phyloP scores from a whole-genome alignment of 2,329 filamentous ascomycete species.

The Didymella pinodella region DNA sequence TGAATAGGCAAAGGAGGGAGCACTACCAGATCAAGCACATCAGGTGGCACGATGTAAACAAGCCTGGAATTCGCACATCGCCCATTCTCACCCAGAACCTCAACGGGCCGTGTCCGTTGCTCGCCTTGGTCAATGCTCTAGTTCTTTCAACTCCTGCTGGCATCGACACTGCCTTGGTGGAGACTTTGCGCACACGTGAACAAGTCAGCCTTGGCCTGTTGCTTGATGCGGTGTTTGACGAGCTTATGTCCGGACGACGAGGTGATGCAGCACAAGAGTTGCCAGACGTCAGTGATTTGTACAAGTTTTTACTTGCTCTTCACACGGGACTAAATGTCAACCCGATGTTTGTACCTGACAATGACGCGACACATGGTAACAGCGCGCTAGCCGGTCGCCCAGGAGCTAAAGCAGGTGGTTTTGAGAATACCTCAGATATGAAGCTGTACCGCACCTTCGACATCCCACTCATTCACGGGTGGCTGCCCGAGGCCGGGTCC shows the following conservation, averaged over 20 bases:
- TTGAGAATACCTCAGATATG: slow-evolving; percentile 89
- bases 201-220: slow-evolving; percentile 86
- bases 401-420: slow-evolving; percentile 69
- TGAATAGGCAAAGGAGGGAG: slow-evolving; percentile 65
- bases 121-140: slow-evolving; percentile 92
- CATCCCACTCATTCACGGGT: slow-evolving; percentile 90
- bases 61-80: slow-evolving; percentile 72
- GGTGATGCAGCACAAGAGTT: slow-evolving; percentile 70
- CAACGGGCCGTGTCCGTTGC: slow-evolving; percentile 91
- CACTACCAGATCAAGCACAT: slow-evolving; percentile 95
- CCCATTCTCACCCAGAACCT: slow-evolving; percentile 91
- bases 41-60: slow-evolving; percentile 76
- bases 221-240: slow-evolving; percentile 89
- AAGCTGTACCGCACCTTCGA: slow-evolving; percentile 88
- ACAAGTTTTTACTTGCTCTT: slow-evolving; percentile 83
- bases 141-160: slow-evolving; percentile 79
- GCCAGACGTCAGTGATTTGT: slow-evolving; percentile 87
- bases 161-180: slow-evolving; percentile 74
- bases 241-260: slow-evolving; percentile 81
- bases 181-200: slow-evolving; percentile 79
- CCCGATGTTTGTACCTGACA: slow-evolving; percentile 76
- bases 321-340: slow-evolving; percentile 99
- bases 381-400: slow-evolving; percentile 52
- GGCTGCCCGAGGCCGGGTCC: slow-evolving; percentile 76
- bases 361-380: slow-evolving; percentile 47